Percentiles rank a stretch among this genome's conserved stretches.
These are phyloP conservation scores for Phaseolus lunatus DNA, from an alignment of 306 rosid species.

Conservation along the genomic window DNA sequence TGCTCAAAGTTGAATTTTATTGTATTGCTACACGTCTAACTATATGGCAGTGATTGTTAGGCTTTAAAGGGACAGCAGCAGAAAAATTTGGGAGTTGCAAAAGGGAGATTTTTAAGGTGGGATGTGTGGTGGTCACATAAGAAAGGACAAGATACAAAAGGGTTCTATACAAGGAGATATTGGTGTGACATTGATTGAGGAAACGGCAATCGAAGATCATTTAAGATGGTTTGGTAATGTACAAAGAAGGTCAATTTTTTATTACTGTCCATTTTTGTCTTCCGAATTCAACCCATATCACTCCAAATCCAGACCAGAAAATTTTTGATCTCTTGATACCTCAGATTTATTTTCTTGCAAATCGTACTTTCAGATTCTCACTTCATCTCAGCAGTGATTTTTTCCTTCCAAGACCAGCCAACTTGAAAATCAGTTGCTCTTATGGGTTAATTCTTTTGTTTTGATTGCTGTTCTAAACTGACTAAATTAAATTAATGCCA, in stretches of 20 bases:
- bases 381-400: neutral
- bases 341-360: neutral
- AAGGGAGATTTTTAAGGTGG: neutral
- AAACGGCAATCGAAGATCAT: neutral
- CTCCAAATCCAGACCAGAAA: neutral
- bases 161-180: neutral
- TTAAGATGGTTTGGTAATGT: neutral
- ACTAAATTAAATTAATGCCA: neutral
- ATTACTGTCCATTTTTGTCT: neutral
- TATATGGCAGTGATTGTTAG: neutral
- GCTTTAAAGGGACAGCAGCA: neutral
- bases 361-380: neutral
- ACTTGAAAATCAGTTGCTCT: neutral
- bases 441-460: neutral
- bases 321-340: neutral
- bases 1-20: neutral
- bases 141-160: neutral
- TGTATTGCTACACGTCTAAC: neutral
- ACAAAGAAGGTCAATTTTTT: neutral
- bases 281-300: neutral
- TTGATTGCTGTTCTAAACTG: neutral
- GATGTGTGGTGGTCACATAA: neutral
- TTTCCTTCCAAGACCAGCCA: neutral
- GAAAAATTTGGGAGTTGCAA: neutral
- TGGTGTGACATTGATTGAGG: neutral